Evolutionary conservation across 805 yeast species (phyloP).

Genomic region (Debaryomyces castellii): DNA sequence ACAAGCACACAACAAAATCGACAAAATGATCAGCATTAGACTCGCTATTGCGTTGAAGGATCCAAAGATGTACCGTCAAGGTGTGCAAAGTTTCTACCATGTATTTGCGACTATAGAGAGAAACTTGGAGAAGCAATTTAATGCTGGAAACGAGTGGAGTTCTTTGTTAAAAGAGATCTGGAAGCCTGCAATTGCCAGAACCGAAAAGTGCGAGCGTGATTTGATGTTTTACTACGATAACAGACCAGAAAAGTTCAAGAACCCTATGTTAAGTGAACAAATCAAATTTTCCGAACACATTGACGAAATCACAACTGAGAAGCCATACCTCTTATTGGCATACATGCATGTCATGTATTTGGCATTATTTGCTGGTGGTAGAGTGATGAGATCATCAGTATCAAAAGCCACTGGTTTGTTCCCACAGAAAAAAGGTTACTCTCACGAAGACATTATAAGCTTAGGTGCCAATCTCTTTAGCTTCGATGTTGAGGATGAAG

Average conservation of each 20-base stretch:
- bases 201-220: slow-evolving; percentile 56
- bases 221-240: slow-evolving; percentile 65
- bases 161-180: slow-evolving; percentile 58
- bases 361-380: slow-evolving; percentile 86
- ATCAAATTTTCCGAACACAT: slow-evolving; percentile 64
- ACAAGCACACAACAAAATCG: slow-evolving; percentile 63
- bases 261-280: slow-evolving; percentile 61
- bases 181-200: slow-evolving; percentile 70
- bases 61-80: slow-evolving; percentile 76
- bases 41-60: slow-evolving; percentile 76
- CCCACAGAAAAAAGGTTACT: slow-evolving; percentile 68
- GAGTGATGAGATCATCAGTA: slow-evolving; percentile 65
- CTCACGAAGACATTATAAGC: slow-evolving; percentile 60
- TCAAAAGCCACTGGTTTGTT: slow-evolving; percentile 68
- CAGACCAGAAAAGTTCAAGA: slow-evolving; percentile 51
- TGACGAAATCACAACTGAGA: slow-evolving; percentile 47
- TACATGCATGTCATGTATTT: slow-evolving; percentile 83
- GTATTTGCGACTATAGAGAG: slow-evolving; percentile 65
- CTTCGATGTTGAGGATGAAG: slow-evolving; percentile 69
- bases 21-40: slow-evolving; percentile 66
- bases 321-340: slow-evolving; percentile 73
- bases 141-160: slow-evolving; percentile 34
- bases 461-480: slow-evolving; percentile 70
- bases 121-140: slow-evolving; percentile 46
- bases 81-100: slow-evolving; percentile 71